Evolutionary conservation across 345 rosid species (phyloP), one percentile per base, ranked within the genome.

Genomic region (sweet orange (Citrus sinensis)): DNA sequence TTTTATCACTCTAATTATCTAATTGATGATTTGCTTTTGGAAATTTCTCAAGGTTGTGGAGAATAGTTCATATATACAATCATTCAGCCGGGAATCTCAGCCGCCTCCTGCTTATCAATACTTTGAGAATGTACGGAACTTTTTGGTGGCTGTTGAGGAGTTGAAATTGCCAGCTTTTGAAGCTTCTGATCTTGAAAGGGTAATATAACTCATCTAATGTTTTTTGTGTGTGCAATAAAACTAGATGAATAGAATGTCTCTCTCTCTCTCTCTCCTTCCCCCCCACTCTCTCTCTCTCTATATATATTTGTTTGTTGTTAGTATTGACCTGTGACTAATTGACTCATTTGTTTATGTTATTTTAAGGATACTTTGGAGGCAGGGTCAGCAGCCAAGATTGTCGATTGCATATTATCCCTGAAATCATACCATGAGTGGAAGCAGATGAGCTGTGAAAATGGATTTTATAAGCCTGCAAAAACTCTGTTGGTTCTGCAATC

Each of bases 181-280:
- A 88, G 98, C 99, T 85, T 91, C 96, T 81, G 97, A 93, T 91
- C 92, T 95, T 29, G 98, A 92, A 82, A 95, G 93, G 93, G 98
- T 92, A 82, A 82, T 35, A 49, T 35, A 40, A 61, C 60, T 79
- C 54, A 0, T n/a, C 8, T 13, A 22, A 3, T 39, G 17, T 65
- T 40, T 19, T 65, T 65, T 46, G 9, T 68, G 3, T 7, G 35
- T 74, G 54, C 37, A 25, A 66, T 54, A 35, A 46, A 46, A 46
- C 5, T 46, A 13, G 17, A 46, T 46, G 17, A 46, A 46, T 46
- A 46, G 51, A 46, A 10, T 42, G 14, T 13, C 5, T 11, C 51
- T 10, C 46, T 40, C 14, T 9, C 5, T 40, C 11, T 40, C 49
- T 40, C 13, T 10, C 49, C 35, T 34, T 34, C 35, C 37, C 37